phyloP scores from a whole-genome alignment of 2,329 filamentous ascomycete genomes.

The Cercospora sp. region DNA sequence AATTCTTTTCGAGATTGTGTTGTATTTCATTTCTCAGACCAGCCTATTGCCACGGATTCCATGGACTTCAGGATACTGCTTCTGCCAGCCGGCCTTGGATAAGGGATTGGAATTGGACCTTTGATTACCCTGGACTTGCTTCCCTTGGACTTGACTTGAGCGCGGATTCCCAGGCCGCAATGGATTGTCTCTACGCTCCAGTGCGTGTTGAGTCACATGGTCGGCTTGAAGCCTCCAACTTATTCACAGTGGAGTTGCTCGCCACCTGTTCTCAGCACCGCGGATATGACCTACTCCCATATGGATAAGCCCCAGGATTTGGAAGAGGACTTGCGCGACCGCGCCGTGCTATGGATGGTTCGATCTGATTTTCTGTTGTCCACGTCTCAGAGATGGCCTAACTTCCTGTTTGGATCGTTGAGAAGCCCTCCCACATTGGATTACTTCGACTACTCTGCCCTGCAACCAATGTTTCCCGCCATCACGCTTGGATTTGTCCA shows the following conservation, averaged over 20 bases:
- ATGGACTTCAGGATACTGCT: neutral
- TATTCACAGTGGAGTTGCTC: slow-evolving; percentile 12
- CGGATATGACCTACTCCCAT: neutral
- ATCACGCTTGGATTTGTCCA: neutral
- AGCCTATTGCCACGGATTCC: neutral
- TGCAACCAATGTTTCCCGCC: neutral
- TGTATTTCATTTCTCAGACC: slow-evolving; percentile 21
- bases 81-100: slow-evolving; percentile 12
- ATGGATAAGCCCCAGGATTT: neutral
- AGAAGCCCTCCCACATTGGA: neutral
- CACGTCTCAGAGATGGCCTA: neutral
- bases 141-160: neutral
- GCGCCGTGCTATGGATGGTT: neutral
- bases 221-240: slow-evolving; percentile 6
- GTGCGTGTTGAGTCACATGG: neutral
- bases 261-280: slow-evolving; percentile 15
- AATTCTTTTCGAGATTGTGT: slow-evolving; percentile 16
- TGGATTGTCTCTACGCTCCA: neutral
- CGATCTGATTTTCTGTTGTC: no score
- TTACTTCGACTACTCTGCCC: neutral
- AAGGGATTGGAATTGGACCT: neutral
- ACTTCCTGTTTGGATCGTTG: neutral
- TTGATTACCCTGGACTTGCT: neutral
- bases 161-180: neutral
- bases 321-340: neutral